phyloP scores from a whole-genome alignment of 1,284 basidiomycete species.

The Violaceomyces palustris region DNA sequence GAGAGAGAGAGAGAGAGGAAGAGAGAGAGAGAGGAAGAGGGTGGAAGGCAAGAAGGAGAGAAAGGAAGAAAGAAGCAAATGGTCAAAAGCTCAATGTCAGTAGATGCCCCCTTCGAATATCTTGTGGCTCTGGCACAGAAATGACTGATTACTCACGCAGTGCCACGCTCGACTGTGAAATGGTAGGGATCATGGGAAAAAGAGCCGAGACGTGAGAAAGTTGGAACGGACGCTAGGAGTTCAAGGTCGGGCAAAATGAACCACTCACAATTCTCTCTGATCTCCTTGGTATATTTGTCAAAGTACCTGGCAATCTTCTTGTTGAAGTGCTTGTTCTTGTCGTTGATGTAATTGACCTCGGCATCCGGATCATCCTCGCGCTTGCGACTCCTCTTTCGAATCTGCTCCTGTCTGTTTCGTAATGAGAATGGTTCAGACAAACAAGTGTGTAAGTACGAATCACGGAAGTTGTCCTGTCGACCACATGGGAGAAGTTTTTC shows the following conservation, averaged over 20 bases:
- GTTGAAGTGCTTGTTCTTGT: slow-evolving; percentile 95
- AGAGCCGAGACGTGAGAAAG: background rate
- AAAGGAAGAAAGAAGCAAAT: no score
- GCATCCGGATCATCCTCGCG: slow-evolving; percentile 83
- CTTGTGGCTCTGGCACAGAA: no score
- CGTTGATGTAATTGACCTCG: slow-evolving; percentile 98
- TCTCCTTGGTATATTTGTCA: slow-evolving; percentile 90
- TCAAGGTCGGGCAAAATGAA: no score
- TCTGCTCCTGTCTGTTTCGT: slow-evolving; percentile 14
- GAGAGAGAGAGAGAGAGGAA: no score
- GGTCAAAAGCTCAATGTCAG: no score
- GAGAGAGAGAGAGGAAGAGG: no score
- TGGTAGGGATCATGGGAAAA: background rate
- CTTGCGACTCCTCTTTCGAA: slow-evolving; percentile 72
- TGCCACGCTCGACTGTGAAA: slow-evolving; percentile 27
- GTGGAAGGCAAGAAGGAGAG: no score
- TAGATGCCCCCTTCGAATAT: no score
- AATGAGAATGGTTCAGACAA: background rate
- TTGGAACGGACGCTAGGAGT: background rate
- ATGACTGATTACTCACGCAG: no score
- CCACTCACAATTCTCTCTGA: slow-evolving; percentile 38
- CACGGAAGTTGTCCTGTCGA: no score
- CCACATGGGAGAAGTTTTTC: no score
- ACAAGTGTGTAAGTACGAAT: no score
- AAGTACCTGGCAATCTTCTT: slow-evolving; percentile 97